Base-by-base conservation (phyloP, 2,329 filamentous ascomycete genomes). In the Diplodia mutila region DNA sequence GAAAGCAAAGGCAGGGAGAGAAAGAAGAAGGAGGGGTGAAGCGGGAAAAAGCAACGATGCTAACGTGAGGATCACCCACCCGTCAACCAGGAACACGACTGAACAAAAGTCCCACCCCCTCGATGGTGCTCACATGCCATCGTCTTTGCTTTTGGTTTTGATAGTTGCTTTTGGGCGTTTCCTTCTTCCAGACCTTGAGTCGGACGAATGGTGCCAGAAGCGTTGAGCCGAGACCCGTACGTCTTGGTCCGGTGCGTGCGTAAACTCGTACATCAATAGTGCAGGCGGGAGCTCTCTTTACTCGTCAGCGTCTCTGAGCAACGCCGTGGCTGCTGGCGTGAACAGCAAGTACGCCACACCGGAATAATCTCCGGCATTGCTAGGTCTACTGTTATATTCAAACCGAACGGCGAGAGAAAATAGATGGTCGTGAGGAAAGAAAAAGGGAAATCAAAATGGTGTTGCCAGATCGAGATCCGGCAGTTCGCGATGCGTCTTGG, bases 391-490 rank as follows among this genome's bases (percentile, higher is more conserved):
- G 0, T 18, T 16, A 11, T 46, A n/a, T 46, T 6, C 12, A 42
- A 42, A 23, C 52, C 27, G n/a, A 11, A 46, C 23, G 16, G 16
- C 27, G 37, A 59, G 21, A 29, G 55, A 0, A 27, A 59, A 7
- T 6, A 42, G 39, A n/a, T 42, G 29, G 37, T 18, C n/a, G 11
- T 12, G 16, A 14, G 16, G 7, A 9, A 14, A 32, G 27, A 48
- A 48, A 34, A 12, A 63, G 18, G 32, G 25, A 34, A 46, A 59
- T 29, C 5, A 29, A 21, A n/a, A 48, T 32, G 18, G 9, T 16
- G 57, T 46, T 63, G 59, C 59, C 21, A 16, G 59, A 63, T 51
- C 59, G 59, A 51, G 42, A 51, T 34, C 57, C 16, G n/a, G n/a
- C 3, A 27, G 11, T 37, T 51, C 59, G 59, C 46, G 42, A 57